Percentiles rank a stretch among this genome's conserved stretches.
Evolutionary conservation across 441 rosid genomes (phyloP).

Genomic region (Pelargonium australe): DNA sequence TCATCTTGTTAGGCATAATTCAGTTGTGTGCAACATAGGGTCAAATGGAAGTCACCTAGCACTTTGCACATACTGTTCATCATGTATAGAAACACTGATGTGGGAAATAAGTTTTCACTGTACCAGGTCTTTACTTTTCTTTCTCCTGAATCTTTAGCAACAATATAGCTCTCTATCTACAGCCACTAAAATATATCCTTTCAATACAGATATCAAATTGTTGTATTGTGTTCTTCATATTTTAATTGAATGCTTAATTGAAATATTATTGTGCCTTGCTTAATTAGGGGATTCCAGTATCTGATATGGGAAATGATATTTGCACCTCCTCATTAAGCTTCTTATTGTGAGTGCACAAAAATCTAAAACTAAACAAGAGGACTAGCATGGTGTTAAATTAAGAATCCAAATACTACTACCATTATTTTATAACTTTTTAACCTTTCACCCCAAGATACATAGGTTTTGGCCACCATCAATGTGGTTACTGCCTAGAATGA

Average conservation of each 20-base stretch:
- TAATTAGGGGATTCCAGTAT: background rate
- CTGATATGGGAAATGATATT: conserved; percentile 3
- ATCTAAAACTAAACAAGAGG: background rate
- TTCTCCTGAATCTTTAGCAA: conserved; percentile 4
- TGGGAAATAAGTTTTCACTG: background rate
- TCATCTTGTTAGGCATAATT: conserved; percentile 10
- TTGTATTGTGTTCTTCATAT: too few species aligned
- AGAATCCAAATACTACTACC: background rate
- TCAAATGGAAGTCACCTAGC: background rate
- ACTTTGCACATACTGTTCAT: background rate
- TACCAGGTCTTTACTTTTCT: background rate
- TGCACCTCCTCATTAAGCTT: conserved; percentile 2
- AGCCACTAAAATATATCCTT: background rate
- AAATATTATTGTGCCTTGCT: background rate
- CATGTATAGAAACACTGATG: background rate
- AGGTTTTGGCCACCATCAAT: conserved; percentile 4
- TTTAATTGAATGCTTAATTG: conserved; percentile 4
- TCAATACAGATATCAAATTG: background rate
- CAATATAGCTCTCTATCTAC: background rate
- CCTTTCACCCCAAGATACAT: background rate
- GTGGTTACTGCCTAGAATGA: conserved; percentile 1
- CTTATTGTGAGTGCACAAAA: background rate
- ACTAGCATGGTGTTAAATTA: background rate
- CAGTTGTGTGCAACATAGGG: background rate
- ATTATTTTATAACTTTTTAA: too few species aligned